Conservation (phyloP, 2,329 filamentous ascomycete genomes). For the Aspergillus sp. region DNA sequence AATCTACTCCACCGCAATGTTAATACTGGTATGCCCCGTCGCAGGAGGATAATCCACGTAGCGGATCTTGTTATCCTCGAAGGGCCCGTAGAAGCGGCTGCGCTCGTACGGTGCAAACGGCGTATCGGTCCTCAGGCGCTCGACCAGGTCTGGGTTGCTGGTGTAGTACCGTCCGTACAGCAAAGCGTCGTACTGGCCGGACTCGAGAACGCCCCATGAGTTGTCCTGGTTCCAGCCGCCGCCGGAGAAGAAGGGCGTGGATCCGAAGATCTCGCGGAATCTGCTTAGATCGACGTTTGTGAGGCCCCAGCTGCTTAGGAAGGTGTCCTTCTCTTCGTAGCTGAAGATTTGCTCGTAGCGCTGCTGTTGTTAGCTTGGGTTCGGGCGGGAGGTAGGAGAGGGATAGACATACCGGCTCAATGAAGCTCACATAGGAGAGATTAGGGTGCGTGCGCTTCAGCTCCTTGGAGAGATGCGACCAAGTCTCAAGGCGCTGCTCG, state of each 20-base stretch:
- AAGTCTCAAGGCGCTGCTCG: slow-evolving; percentile 54
- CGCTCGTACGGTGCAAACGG: slow-evolving; percentile 46
- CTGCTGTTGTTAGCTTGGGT: slow-evolving; percentile 11
- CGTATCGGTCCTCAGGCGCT: slow-evolving; percentile 42
- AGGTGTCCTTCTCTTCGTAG: slow-evolving; percentile 49
- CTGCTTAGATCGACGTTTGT: slow-evolving; percentile 45
- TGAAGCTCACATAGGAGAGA: slow-evolving; percentile 56
- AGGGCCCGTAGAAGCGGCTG: slow-evolving; percentile 45
- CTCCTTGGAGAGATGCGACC: slow-evolving; percentile 50
- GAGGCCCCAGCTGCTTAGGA: slow-evolving; percentile 51
- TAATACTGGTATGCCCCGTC: neutral
- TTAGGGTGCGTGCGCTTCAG: slow-evolving; percentile 48
- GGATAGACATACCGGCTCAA: slow-evolving; percentile 46
- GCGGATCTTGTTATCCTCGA: slow-evolving; percentile 32
- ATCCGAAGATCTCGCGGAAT: slow-evolving; percentile 53
- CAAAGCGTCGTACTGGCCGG: slow-evolving; percentile 49
- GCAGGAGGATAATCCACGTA: slow-evolving; percentile 31
- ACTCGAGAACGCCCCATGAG: slow-evolving; percentile 50
- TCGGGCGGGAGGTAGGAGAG: neutral
- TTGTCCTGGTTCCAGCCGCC: slow-evolving; percentile 56
- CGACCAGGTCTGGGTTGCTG: slow-evolving; percentile 51
- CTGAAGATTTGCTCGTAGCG: slow-evolving; percentile 55
- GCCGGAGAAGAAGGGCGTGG: slow-evolving; percentile 56
- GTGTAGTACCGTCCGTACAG: slow-evolving; percentile 51
- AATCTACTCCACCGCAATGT: neutral